Percentiles rank a stretch among this genome's conserved stretches.
phyloP scores from a whole-genome alignment of 2,329 filamentous ascomycete genomes.

The Botrytis porri region DNA sequence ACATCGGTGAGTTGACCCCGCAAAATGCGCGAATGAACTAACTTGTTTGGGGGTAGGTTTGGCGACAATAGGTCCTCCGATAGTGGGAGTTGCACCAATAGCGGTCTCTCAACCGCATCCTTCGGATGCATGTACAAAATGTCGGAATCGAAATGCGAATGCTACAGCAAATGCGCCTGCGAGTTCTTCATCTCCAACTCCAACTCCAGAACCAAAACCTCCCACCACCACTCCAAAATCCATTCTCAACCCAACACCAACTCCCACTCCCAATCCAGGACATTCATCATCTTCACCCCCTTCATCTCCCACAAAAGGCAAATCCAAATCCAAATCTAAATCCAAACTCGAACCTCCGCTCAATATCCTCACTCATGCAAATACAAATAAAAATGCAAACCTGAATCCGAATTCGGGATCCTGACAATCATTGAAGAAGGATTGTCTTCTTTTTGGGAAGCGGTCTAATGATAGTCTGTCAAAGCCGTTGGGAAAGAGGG shows the following conservation, averaged over 20 bases:
- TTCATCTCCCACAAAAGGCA: not conserved
- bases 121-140: not conserved
- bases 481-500: not conserved
- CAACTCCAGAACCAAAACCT: not conserved
- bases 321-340: not conserved
- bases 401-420: not conserved
- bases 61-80: not conserved
- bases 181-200: not conserved
- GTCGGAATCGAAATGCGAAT: not conserved
- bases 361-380: not conserved
- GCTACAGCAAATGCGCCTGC: not conserved
- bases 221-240: not conserved
- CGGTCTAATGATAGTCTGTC: not conserved
- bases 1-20: not conserved
- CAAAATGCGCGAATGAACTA: not conserved
- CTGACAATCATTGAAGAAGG: not conserved
- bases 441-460: not conserved
- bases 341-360: not conserved
- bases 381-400: not conserved
- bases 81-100: not conserved
- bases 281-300: not conserved
- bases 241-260: not conserved
- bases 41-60: not conserved
- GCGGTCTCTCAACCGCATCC: not conserved
- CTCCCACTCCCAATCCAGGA: not conserved